Percentiles rank a stretch among this genome's conserved stretches.
phyloP scores from a whole-genome alignment of 805 yeast genomes.

The Blastobotrys peoriensis region DNA sequence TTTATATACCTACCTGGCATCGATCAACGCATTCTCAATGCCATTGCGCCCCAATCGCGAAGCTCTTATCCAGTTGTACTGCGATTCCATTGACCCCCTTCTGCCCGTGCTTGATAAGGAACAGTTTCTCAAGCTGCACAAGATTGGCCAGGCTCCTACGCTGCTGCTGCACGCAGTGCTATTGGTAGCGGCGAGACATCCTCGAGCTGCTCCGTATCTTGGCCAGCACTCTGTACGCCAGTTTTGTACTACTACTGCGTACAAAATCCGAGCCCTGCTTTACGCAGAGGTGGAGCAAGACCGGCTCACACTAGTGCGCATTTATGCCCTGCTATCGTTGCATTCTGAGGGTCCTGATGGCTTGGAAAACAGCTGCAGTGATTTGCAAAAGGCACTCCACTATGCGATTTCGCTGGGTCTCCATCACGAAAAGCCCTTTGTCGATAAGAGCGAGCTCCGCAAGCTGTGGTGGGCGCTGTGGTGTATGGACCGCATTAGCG shows the following conservation, averaged over 20 bases:
- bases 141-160: slow-evolving; percentile 34
- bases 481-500: slow-evolving; percentile 36
- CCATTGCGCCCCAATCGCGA: slow-evolving; percentile 29
- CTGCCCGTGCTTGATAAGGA: slow-evolving; percentile 39
- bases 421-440: slow-evolving; percentile 34
- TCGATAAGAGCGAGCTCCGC: slow-evolving; percentile 27
- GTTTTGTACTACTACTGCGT: slow-evolving; percentile 29
- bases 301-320: slow-evolving; percentile 32
- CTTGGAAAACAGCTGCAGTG: slow-evolving; percentile 33
- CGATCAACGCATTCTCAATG: slow-evolving; percentile 36
- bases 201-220: slow-evolving; percentile 28
- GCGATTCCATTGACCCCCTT: slow-evolving; percentile 35
- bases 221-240: slow-evolving; percentile 27
- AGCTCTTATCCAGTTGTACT: slow-evolving; percentile 35
- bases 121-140: slow-evolving; percentile 34
- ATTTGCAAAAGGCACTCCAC: slow-evolving; percentile 34
- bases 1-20: slow-evolving; percentile 29
- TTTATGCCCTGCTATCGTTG: slow-evolving; percentile 33
- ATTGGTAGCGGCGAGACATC: slow-evolving; percentile 38
- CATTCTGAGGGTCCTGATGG: slow-evolving; percentile 38
- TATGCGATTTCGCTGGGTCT: slow-evolving; percentile 36
- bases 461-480: slow-evolving; percentile 37
- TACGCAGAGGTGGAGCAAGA: slow-evolving; percentile 37
- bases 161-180: slow-evolving; percentile 39
- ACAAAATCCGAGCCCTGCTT: slow-evolving; percentile 34